These are phyloP conservation scores for Torulaspora microellipsoides DNA, from an alignment of 805 yeast genomes.

Conservation along the genomic window DNA sequence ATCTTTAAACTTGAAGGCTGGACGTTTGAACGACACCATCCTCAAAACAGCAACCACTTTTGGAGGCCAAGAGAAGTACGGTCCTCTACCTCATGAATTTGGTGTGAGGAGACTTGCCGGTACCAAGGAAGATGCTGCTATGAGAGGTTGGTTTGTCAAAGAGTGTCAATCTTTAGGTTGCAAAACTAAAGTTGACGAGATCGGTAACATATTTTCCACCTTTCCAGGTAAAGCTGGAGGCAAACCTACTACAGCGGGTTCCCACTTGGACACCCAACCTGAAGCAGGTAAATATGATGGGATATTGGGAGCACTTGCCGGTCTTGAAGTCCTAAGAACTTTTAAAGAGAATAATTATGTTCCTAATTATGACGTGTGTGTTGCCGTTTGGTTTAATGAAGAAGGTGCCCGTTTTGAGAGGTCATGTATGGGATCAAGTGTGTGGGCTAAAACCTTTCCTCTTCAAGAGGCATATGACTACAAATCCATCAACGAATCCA, in stretches of 20 bases:
- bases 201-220: slow-evolving; percentile 63
- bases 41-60: slow-evolving; percentile 50
- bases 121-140: slow-evolving; percentile 53
- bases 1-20: slow-evolving; percentile 27
- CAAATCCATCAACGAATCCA: slow-evolving; percentile 48
- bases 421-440: slow-evolving; percentile 57
- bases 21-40: slow-evolving; percentile 49
- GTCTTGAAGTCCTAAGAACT: slow-evolving; percentile 59
- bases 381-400: slow-evolving; percentile 65
- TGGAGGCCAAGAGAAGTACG: slow-evolving; percentile 61
- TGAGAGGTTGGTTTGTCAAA: slow-evolving; percentile 56
- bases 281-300: slow-evolving; percentile 74
- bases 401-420: slow-evolving; percentile 71
- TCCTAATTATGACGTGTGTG: slow-evolving; percentile 58
- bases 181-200: slow-evolving; percentile 49
- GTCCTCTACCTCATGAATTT: slow-evolving; percentile 47
- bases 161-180: slow-evolving; percentile 53
- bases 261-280: slow-evolving; percentile 71
- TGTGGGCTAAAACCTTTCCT: slow-evolving; percentile 50
- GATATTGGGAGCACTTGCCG: slow-evolving; percentile 58
- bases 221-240: slow-evolving; percentile 49
- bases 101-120: slow-evolving; percentile 63
- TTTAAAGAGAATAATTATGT: slow-evolving; percentile 49
- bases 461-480: slow-evolving; percentile 46
- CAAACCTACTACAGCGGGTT: slow-evolving; percentile 61